Conservation (phyloP, 495 filamentous ascomycete genomes). For the Penicillium steckii region DNA sequence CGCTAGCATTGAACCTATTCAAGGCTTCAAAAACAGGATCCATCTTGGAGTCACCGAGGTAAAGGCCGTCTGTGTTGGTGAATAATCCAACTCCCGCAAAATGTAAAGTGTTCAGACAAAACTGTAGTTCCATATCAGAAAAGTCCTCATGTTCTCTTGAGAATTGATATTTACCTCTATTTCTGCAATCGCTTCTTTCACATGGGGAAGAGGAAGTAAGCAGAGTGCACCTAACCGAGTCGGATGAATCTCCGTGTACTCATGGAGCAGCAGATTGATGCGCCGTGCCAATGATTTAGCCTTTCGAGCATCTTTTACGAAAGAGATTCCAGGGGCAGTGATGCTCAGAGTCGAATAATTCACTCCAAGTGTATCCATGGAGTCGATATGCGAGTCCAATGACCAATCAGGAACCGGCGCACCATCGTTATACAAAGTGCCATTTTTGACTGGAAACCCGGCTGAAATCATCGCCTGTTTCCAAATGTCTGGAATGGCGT, state of each 20-base stretch:
- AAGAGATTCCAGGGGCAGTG: slow-evolving; percentile 42
- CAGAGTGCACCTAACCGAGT: slow-evolving; percentile 48
- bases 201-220: slow-evolving; percentile 47
- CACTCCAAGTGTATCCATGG: slow-evolving; percentile 44
- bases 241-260: slow-evolving; percentile 34
- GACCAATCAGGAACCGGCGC: slow-evolving; percentile 37
- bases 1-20: slow-evolving; percentile 28
- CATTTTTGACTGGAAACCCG: slow-evolving; percentile 35
- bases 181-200: slow-evolving; percentile 37
- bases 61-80: slow-evolving; percentile 47
- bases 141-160: background rate
- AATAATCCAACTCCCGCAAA: slow-evolving; percentile 48
- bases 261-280: slow-evolving; percentile 32
- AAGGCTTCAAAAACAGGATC: slow-evolving; percentile 40
- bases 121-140: background rate
- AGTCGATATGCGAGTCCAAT: slow-evolving; percentile 38
- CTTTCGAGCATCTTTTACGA: slow-evolving; percentile 29
- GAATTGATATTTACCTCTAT: slow-evolving; percentile 24
- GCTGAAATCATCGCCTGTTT: slow-evolving; percentile 22
- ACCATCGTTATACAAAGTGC: slow-evolving; percentile 21
- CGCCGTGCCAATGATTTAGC: slow-evolving; percentile 13
- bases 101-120: slow-evolving; percentile 25
- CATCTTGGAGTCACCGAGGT: slow-evolving; percentile 45
- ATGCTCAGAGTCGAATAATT: slow-evolving; percentile 48
- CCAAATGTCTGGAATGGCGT: slow-evolving; percentile 32